These are phyloP conservation scores for Xylaria hypoxylon DNA, from an alignment of 2,329 filamentous ascomycete genomes.

Conservation along the genomic window DNA sequence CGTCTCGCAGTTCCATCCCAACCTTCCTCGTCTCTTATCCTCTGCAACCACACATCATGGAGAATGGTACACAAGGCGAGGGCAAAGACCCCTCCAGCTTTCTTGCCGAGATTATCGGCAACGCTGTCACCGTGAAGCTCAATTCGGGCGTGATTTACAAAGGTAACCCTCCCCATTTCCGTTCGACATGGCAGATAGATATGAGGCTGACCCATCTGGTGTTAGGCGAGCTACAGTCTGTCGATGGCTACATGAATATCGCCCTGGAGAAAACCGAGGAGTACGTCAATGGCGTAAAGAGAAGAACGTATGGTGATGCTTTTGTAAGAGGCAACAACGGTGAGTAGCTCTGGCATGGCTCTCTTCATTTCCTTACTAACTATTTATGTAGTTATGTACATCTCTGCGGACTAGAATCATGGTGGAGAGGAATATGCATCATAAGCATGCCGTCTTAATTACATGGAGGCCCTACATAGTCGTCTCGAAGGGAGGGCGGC, in stretches of 20 bases:
- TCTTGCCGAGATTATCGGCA: constrained; percentile 92
- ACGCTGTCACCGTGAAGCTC: constrained; percentile 93
- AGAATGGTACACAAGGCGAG: constrained; percentile 78
- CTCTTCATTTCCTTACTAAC: constrained; percentile 37
- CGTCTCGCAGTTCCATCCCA: constrained; percentile 8
- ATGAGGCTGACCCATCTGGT: constrained; percentile 33
- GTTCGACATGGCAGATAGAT: background rate
- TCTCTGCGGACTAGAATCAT: constrained; percentile 68
- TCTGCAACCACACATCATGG: constrained; percentile 65
- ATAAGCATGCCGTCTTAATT: background rate
- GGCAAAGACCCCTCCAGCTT: constrained; percentile 95
- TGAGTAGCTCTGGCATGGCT: constrained; percentile 52
- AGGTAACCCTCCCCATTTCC: constrained; percentile 65
- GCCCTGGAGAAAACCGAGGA: constrained; percentile 96
- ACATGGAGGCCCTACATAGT: background rate
- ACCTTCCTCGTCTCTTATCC: background rate
- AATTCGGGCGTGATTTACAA: constrained; percentile 99
- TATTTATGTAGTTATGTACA: constrained; percentile 71
- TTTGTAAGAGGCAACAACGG: constrained; percentile 98
- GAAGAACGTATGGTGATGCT: constrained; percentile 89
- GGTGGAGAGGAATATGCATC: constrained; percentile 2
- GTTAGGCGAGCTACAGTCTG: constrained; percentile 90
- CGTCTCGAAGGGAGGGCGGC: background rate
- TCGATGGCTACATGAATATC: constrained; percentile 99
- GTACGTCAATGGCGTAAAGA: constrained; percentile 85